Base-by-base conservation (phyloP, 2,329 filamentous ascomycete species). In the Lecanicillium sp. region DNA sequence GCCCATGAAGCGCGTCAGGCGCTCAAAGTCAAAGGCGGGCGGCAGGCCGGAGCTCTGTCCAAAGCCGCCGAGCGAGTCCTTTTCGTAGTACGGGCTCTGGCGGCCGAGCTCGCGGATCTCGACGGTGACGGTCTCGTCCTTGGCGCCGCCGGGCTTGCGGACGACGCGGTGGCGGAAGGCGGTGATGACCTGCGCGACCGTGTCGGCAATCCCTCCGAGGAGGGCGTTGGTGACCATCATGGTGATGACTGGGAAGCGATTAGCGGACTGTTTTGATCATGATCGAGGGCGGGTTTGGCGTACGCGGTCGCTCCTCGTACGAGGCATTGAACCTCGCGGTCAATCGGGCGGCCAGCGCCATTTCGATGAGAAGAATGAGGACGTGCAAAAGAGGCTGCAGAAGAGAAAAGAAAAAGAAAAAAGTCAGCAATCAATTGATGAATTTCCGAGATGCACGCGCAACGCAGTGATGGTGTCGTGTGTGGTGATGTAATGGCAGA, bases 151-250 rank as follows among this genome's bases (percentile, higher is more conserved):
- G 5, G 75, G 69, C 62, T 87, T 87, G 52, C 79, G 78, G 3
- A 81, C 60, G 7, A 82, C 77, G 53, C 81, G 79, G 62, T 85
- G 69, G 51, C 87, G 84, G 51, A 95, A 79, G 17, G 90, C 82
- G 3, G 93, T 95, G 63, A 98, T 86, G 51, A 87, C 84, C 67
- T 98, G 93, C 50, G 93, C 93, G 40, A 95, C 88, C 27, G 93
- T 97, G 68, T 98, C 93, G 67, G 93, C 93, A 57, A 98, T 85
- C 58, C 93, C 93, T 70, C 89, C 90, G 51, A 98, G 82, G 49
- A 97, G 85, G 56, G 93, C 87, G 72, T 98, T 98, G 65, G 91
- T 95, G 63, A 96, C 88, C 91, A 98, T 98, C 69, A 95, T 98
- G 53, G 93, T 98, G 60, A 98, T 80, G 35, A 98, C 87, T 87